Conservation (phyloP, 345 rosid genomes). For the Salix koriyanagi region DNA sequence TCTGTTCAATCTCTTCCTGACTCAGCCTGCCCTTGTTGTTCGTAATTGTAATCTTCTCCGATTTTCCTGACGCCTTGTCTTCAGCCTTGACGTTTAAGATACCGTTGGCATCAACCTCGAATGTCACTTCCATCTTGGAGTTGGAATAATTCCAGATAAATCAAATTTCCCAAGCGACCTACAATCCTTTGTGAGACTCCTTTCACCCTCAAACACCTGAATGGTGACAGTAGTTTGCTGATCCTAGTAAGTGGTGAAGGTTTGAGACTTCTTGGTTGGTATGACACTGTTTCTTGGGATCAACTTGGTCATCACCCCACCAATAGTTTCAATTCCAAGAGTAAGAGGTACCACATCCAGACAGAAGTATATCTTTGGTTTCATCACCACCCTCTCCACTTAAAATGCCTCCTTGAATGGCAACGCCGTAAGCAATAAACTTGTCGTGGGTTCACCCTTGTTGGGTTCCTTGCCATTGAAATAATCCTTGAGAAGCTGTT, state of each 20-base stretch:
- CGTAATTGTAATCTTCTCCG: slow-evolving; percentile 19
- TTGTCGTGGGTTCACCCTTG: slow-evolving; percentile 32
- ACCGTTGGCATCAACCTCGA: slow-evolving; percentile 25
- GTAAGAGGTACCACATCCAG: slow-evolving; percentile 30
- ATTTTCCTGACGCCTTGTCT: slow-evolving; percentile 21
- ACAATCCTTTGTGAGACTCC: slow-evolving; percentile 33
- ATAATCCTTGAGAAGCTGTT: slow-evolving; percentile 29
- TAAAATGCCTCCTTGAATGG: slow-evolving; percentile 28
- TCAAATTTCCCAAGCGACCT: slow-evolving; percentile 29
- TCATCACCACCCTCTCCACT: slow-evolving; percentile 30
- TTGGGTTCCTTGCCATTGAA: slow-evolving; percentile 28
- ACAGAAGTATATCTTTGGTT: slow-evolving; percentile 21
- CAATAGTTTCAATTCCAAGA: slow-evolving; percentile 31
- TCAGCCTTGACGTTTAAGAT: slow-evolving; percentile 23
- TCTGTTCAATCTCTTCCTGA: slow-evolving; percentile 26
- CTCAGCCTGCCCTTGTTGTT: slow-evolving; percentile 24
- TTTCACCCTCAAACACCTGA: slow-evolving; percentile 26
- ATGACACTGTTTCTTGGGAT: slow-evolving; percentile 18
- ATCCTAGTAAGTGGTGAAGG: slow-evolving; percentile 34
- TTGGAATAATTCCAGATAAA: not conserved
- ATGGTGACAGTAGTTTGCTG: slow-evolving; percentile 31
- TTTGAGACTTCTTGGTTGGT: slow-evolving; percentile 11
- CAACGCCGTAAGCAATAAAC: slow-evolving; percentile 31
- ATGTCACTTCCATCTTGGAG: slow-evolving; percentile 23
- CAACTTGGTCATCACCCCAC: slow-evolving; percentile 26